phyloP scores from a whole-genome alignment of 441 rosid genomes.

The Kokia cookei region DNA sequence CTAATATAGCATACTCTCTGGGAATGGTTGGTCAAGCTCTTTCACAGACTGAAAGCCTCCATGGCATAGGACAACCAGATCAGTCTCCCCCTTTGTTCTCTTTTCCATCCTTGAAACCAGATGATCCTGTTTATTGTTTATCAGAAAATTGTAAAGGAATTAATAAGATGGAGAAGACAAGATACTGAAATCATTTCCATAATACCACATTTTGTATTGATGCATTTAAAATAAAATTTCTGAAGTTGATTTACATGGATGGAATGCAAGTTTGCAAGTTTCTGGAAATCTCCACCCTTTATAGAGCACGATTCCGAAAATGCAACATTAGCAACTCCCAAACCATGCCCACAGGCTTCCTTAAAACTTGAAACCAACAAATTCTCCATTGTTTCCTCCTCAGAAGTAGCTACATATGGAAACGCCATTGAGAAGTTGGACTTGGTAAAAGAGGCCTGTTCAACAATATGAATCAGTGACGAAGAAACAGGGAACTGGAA shows the following conservation, averaged over 20 bases:
- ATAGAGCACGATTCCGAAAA: constrained; percentile 67
- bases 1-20: constrained; percentile 53
- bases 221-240: background rate
- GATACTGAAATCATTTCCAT: background rate
- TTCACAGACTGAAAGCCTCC: constrained; percentile 37
- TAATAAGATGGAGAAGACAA: background rate
- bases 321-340: constrained; percentile 47
- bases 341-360: constrained; percentile 54
- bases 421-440: constrained; percentile 92
- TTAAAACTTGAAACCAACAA: constrained; percentile 60
- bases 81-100: constrained; percentile 52
- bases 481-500: background rate
- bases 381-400: constrained; percentile 63
- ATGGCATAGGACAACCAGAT: constrained; percentile 68
- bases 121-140: constrained; percentile 46
- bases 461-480: constrained; percentile 9
- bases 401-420: constrained; percentile 69
- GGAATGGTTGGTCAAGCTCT: constrained; percentile 28
- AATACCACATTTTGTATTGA: background rate
- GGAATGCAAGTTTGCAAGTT: constrained; percentile 51
- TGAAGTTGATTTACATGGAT: constrained; percentile 43
- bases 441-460: constrained; percentile 50
- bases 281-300: constrained; percentile 52
- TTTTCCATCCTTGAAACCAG: constrained; percentile 56
- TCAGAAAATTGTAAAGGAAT: background rate